Evolutionary conservation across 2,329 filamentous ascomycete genomes (phyloP), one percentile per base, ranked within the genome.

Genomic region (Thelonectria rubi): DNA sequence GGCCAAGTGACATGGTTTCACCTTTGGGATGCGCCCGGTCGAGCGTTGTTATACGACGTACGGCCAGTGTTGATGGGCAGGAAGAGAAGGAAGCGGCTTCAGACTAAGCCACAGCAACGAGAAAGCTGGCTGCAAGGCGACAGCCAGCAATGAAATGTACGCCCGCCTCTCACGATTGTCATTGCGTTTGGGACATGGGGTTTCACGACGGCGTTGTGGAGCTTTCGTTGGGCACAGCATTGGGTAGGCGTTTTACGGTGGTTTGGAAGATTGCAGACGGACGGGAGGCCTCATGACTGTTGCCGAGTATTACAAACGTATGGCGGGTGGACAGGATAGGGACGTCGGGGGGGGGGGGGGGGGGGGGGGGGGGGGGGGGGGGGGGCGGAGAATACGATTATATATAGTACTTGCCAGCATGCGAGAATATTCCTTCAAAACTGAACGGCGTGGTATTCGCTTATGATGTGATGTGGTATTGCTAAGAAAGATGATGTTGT

Each of bases 191-290:
- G 30, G 37, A 62, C 20, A 58, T 54, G 15, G 45, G 42, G 49
- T 52, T 62, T 62, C 32, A 56, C 43, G 32, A 30, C 21, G 58
- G 62, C 62, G 55, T 64, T 64, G 58, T 64, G 58, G 58, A 62
- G 55, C 43, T 58, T 51, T 58, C 26, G 54, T 55, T 58, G 49
- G 54, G 54, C 50, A 64, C 39, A 53, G 62, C 58, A 64, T 64
- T 48, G 54, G 56, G 58, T 40, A 48, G 62, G 62, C 58, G 62
- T 64, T 47, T 62, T 21, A 53, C 7, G 51, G 50, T 60, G 21
- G 48, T 60, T 57, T 60, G 42, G 32, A 45, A 55, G 51, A 56
- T 45, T 57, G 48, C 20, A 56, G 42, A 45, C 30, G 6, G 26
- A 32, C 21, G 42, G 50, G 59, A 58, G 54, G 59, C 49, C 54